Evolutionary conservation across 2,329 filamentous ascomycete genomes (phyloP).

Genomic region (Dothideomycetes sp.): DNA sequence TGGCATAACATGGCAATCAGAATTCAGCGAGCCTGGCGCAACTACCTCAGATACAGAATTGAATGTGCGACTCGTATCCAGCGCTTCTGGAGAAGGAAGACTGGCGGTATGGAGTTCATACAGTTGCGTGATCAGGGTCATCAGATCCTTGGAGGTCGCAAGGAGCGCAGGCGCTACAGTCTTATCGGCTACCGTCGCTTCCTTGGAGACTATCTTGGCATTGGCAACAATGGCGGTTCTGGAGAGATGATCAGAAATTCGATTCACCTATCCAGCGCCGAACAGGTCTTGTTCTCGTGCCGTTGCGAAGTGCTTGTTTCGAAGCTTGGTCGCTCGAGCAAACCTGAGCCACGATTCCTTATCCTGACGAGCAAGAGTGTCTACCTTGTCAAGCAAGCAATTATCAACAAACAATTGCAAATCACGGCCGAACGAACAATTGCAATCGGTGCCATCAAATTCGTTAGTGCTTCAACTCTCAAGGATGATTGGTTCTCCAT

Average conservation of each 20-base stretch:
- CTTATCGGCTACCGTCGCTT: constrained; percentile 85
- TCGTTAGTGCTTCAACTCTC: constrained; percentile 66
- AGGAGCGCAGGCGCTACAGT: constrained; percentile 86
- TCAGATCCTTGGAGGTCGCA: constrained; percentile 68
- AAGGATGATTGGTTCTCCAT: constrained; percentile 97
- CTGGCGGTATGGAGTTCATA: constrained; percentile 79
- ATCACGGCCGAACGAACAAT: constrained; percentile 76
- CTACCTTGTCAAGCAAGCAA: constrained; percentile 76
- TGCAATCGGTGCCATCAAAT: constrained; percentile 80
- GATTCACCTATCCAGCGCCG: constrained; percentile 58
- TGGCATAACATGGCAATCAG: constrained; percentile 99
- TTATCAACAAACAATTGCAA: constrained; percentile 72
- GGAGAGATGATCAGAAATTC: constrained; percentile 72
- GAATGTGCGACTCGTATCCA: constrained; percentile 93
- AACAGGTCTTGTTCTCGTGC: constrained; percentile 79
- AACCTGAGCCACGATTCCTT: constrained; percentile 75
- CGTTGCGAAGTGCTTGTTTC: constrained; percentile 82
- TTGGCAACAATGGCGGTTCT: constrained; percentile 69
- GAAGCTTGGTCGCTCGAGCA: constrained; percentile 94
- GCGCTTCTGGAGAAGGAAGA: constrained; percentile 89
- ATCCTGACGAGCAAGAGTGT: constrained; percentile 79
- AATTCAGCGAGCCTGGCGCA: constrained; percentile 95
- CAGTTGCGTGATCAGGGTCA: constrained; percentile 84
- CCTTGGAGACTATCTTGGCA: constrained; percentile 86
- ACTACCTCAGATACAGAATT: constrained; percentile 82